A percentile compares a stretch with the other conserved stretches of the same genome.
phyloP scores from a whole-genome alignment of 371 early-diverging fungal genomes.

The Entomophthora muscae region DNA sequence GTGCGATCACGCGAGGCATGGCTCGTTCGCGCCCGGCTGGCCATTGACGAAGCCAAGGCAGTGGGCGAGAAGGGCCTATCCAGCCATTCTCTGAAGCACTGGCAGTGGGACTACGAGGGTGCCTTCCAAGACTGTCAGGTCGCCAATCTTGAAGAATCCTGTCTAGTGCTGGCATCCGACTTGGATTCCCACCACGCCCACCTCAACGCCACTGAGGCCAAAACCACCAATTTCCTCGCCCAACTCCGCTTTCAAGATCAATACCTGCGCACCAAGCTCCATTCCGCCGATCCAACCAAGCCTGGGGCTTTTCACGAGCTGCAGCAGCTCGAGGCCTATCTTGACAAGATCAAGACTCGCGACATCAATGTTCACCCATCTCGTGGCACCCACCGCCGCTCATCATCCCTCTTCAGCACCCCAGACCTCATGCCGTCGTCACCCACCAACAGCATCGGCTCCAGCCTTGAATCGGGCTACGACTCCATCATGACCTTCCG shows the following conservation, averaged over 20 bases:
- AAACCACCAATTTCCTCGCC: neutral
- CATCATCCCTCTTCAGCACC: conserved; percentile 1
- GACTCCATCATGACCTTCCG: neutral
- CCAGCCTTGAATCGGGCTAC: conserved; percentile 1
- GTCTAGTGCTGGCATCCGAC: neutral
- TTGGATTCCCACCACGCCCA: conserved; percentile 2
- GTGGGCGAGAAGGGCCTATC: neutral
- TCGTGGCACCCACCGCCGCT: neutral
- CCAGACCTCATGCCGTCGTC: conserved; percentile 1
- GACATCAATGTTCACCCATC: neutral
- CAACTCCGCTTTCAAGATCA: conserved; percentile 4
- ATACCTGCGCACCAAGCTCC: conserved; percentile 1
- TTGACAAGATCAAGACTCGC: conserved; percentile 1
- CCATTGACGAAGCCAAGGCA: neutral
- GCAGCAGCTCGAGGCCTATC: neutral
- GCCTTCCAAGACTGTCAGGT: neutral
- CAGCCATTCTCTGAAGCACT: neutral
- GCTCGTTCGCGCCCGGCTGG: neutral
- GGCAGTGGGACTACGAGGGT: neutral
- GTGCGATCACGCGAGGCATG: neutral
- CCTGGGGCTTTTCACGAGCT: conserved; percentile 1
- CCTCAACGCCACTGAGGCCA: neutral
- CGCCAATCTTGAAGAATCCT: conserved; percentile 1
- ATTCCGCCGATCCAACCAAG: neutral
- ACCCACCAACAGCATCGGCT: neutral